Evolutionary conservation across 768 basidiomycete species (phyloP).

Genomic region (Russula virescens): DNA sequence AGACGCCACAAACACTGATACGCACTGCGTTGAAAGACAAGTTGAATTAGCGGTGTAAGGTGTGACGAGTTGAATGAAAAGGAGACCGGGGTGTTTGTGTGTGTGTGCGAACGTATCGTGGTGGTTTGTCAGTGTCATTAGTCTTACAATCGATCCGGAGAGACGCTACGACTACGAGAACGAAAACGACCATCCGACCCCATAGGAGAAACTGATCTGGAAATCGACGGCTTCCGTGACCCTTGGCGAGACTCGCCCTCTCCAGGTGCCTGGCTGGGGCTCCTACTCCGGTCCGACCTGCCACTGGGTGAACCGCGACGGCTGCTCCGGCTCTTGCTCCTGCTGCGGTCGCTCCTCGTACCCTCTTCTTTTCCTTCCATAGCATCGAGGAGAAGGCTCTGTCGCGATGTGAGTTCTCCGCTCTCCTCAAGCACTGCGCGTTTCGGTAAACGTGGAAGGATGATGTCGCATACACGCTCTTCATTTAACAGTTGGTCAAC

Average conservation of each 20-base stretch:
- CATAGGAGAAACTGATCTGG: slow-evolving; percentile 32
- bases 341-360: slow-evolving; percentile 36
- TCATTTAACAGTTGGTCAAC: slow-evolving; percentile 76
- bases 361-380: slow-evolving; percentile 64
- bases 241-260: slow-evolving; percentile 65
- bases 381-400: slow-evolving; percentile 82
- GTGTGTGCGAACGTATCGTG: no score
- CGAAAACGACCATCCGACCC: slow-evolving; percentile 24
- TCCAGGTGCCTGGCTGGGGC: slow-evolving; percentile 36
- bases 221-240: slow-evolving; percentile 38
- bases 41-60: no score
- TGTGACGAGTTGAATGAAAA: no score
- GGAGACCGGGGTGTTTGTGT: no score
- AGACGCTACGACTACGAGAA: slow-evolving; percentile 36
- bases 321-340: slow-evolving; percentile 32
- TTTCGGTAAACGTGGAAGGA: slow-evolving; percentile 84
- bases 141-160: slow-evolving; percentile 42
- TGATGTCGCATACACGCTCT: slow-evolving; percentile 94
- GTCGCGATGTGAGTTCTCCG: slow-evolving; percentile 78
- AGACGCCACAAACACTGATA: no score
- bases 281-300: slow-evolving; percentile 30
- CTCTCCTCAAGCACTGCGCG: slow-evolving; percentile 87
- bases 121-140: no score
- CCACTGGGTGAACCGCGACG: slow-evolving; percentile 33
- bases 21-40: no score